Evolutionary conservation across 495 filamentous ascomycete species (phyloP), one percentile per base, ranked within the genome.

Genomic region (Penicilliopsis zonata): DNA sequence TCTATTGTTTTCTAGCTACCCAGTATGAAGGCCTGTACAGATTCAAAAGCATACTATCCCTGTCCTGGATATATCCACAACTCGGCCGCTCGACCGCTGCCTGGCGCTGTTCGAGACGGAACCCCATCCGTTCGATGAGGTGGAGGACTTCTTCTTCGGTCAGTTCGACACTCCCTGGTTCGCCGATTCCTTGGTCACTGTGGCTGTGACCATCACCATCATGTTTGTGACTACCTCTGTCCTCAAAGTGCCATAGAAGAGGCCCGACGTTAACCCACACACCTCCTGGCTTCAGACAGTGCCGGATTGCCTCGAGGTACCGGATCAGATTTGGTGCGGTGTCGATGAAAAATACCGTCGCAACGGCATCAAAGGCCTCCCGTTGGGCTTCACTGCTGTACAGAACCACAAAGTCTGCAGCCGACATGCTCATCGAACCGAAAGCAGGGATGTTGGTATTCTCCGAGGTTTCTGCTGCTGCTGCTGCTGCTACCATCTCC

Each of bases 261-360:
- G 90, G 90, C 0, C 90, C 90, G 13, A 90, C 55, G 53, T 96
- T 98, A 40, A 86, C 76, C 68, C 90, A 86, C 5, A 92, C 34
- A 3, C 90, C 90, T 13, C 78, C 78, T 0, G 75, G 63, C 42
- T 76, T 79, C 21, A 98, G 60, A 43, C 86, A 88, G 45, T 82
- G 69, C 17, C 61, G 59, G 33, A 96, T 78, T 10, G 81, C 75
- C 53, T 92, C 77, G 12, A 96, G 72, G 44, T 96, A 96, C 7
- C 76, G 70, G 33, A 95, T 78, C 16, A 95, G 46, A 49, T 96
- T 94, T 12, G 87, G 86, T 16, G 90, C 90, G 3, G 90, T 98
- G 52, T 98, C 92, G 18, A 98, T 80, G 62, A 96, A 98, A 52
- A 95, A 98, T 3, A 93, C 81, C 3, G 80, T 82, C 1, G 80